Evolutionary conservation across 2,329 filamentous ascomycete genomes (phyloP).

Genomic region (Xylariaceae sp.): DNA sequence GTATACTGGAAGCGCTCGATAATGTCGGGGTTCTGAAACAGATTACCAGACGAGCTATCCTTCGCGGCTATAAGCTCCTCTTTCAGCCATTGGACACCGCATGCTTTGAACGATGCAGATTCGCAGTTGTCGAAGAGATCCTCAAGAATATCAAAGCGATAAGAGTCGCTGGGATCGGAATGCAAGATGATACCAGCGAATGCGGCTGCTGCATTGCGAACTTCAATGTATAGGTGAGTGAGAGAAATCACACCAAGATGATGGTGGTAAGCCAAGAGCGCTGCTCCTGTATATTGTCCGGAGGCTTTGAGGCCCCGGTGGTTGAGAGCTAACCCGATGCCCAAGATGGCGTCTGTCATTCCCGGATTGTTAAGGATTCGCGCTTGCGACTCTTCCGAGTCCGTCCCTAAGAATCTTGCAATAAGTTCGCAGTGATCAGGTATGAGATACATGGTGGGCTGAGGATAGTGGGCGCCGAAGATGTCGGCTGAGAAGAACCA

Average conservation of each 20-base stretch:
- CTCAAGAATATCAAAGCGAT: slow-evolving; percentile 58
- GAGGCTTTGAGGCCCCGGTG: slow-evolving; percentile 42
- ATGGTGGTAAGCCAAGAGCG: slow-evolving; percentile 60
- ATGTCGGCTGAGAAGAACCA: slow-evolving; percentile 60
- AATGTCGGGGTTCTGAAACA: slow-evolving; percentile 51
- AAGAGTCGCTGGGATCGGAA: slow-evolving; percentile 54
- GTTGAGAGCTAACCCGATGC: slow-evolving; percentile 57
- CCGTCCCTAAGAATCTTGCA: slow-evolving; percentile 45
- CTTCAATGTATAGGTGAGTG: slow-evolving; percentile 51
- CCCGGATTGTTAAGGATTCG: slow-evolving; percentile 49
- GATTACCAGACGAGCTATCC: slow-evolving; percentile 26
- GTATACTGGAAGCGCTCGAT: slow-evolving; percentile 59
- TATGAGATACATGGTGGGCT: slow-evolving; percentile 54
- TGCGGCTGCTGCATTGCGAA: slow-evolving; percentile 51
- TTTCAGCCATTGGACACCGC: slow-evolving; percentile 59
- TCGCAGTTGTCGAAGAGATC: slow-evolving; percentile 64
- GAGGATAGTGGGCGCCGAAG: slow-evolving; percentile 53
- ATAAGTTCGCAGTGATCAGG: slow-evolving; percentile 56
- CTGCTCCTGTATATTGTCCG: slow-evolving; percentile 25
- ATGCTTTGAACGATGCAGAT: slow-evolving; percentile 59
- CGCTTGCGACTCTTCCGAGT: slow-evolving; percentile 40
- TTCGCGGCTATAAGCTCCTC: slow-evolving; percentile 55
- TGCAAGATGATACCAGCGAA: slow-evolving; percentile 54
- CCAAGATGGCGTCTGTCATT: slow-evolving; percentile 56
- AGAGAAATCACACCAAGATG: slow-evolving; percentile 53